Base-by-base conservation (phyloP, 441 rosid genomes). In the Gossypium schwendimanii region DNA sequence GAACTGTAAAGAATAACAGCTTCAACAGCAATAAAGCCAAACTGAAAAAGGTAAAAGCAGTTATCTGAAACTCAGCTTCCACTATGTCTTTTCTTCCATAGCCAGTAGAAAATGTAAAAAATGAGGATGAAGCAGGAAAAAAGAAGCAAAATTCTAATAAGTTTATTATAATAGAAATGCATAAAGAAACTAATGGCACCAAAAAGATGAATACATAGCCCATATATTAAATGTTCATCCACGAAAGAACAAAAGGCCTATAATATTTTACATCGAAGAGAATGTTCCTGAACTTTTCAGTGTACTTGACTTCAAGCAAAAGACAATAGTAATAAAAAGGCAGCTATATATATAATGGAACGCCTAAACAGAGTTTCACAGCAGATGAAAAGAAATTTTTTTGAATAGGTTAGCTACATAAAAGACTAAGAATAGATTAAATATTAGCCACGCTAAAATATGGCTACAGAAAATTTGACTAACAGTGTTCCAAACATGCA, bases 401-500 rank as follows among this genome's bases (percentile, higher is more conserved):
- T 47, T 64, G 54, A 44, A 64, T 20, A 44, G 33, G 2, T 28
- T 21, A 36, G 23, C 52, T 44, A 11, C 14, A 50, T 44, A 64
- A 41, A 26, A 63, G 52, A 63, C 52, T 39, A 20, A 49, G 15
- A 66, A 50, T 23, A 68, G 28, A 52, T 28, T 26, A 68, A 68
- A 7, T 50, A 28, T 15, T 52, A 41, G 17, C 47, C 47, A 15
- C 11, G 33, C 28, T 28, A 52, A 31, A 67, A 28, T 50, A 31
- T 28, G 26, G 59, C 61, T 26, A 52, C 17, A 52, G 26, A 68
- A 52, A 50, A 28, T 28, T 52, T 66, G 33, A 17, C 21, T 31
- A 10, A 68, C 24, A 52, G 24, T 52, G 60, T 20, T 58, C 36
- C 63, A 58, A 58, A 58, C 36, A 58, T 58, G 63, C 63, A 58